These are phyloP conservation scores for Candida stauntonica DNA, from an alignment of 805 yeast genomes.

Conservation along the genomic window DNA sequence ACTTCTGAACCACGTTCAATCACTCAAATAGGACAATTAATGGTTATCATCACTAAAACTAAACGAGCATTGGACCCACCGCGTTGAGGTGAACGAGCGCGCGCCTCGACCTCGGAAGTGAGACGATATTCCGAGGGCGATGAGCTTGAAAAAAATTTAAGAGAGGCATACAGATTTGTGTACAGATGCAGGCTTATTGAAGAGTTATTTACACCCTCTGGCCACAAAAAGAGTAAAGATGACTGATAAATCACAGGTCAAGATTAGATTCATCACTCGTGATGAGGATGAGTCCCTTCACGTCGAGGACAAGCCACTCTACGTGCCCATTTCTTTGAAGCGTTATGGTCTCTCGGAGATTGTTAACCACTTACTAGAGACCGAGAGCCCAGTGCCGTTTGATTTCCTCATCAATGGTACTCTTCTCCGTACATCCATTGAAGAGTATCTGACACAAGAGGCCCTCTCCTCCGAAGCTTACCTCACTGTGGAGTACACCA, in stretches of 20 bases:
- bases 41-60: too few species aligned
- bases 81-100: too few species aligned
- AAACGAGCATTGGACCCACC: too few species aligned
- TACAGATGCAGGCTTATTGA: too few species aligned
- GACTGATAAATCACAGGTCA: constrained; percentile 56
- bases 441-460: constrained; percentile 68
- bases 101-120: neutral
- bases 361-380: constrained; percentile 77
- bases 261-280: constrained; percentile 79
- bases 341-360: constrained; percentile 93
- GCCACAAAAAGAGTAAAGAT: too few species aligned
- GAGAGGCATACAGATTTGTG: neutral
- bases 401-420: constrained; percentile 89
- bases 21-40: too few species aligned
- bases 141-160: constrained; percentile 4
- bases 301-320: constrained; percentile 79
- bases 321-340: constrained; percentile 80
- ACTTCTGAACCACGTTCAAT: too few species aligned
- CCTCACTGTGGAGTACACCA: constrained; percentile 79
- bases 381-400: constrained; percentile 73
- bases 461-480: constrained; percentile 82
- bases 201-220: too few species aligned
- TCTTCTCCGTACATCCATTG: constrained; percentile 70
- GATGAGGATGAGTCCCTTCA: constrained; percentile 73
- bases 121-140: constrained; percentile 7